phyloP scores from a whole-genome alignment of 306 rosid species.

The Parietaria judaica region DNA sequence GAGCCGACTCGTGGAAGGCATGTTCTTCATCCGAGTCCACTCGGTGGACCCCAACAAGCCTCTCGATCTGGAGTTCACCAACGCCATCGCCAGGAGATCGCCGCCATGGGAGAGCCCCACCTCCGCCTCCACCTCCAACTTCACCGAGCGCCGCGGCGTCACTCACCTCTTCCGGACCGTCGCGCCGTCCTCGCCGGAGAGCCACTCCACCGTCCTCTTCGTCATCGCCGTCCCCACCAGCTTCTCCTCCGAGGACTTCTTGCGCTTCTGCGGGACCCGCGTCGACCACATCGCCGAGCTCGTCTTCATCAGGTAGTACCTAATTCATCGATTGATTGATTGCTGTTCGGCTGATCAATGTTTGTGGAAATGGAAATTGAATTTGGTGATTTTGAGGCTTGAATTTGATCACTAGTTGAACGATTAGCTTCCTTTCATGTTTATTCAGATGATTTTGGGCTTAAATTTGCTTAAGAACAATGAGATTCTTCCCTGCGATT shows the following conservation, averaged over 20 bases:
- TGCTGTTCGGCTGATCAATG: not conserved
- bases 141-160: slow-evolving; percentile 65
- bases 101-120: slow-evolving; percentile 12
- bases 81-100: slow-evolving; percentile 8
- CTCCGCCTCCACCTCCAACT: slow-evolving; percentile 22
- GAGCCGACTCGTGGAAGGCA: slow-evolving; percentile 12
- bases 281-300: slow-evolving; percentile 47
- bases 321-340: not conserved
- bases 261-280: slow-evolving; percentile 58
- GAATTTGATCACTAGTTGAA: too few species aligned
- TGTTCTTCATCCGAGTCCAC: slow-evolving; percentile 86
- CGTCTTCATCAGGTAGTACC: slow-evolving; percentile 75
- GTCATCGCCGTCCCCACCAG: slow-evolving; percentile 82
- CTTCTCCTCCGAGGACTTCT: slow-evolving; percentile 65
- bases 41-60: slow-evolving; percentile 66
- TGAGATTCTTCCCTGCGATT: too few species aligned
- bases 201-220: slow-evolving; percentile 50
- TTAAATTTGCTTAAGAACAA: not conserved
- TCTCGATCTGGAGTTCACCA: slow-evolving; percentile 20
- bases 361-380: not conserved
- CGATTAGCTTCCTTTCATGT: not conserved
- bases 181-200: slow-evolving; percentile 43
- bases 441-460: too few species aligned
- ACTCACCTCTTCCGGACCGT: slow-evolving; percentile 65
- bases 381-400: too few species aligned